A percentile compares a stretch with the other conserved stretches of the same genome.
phyloP scores from a whole-genome alignment of 202 grass and related monocot genomes.

The Hordeum pubiflorum region DNA sequence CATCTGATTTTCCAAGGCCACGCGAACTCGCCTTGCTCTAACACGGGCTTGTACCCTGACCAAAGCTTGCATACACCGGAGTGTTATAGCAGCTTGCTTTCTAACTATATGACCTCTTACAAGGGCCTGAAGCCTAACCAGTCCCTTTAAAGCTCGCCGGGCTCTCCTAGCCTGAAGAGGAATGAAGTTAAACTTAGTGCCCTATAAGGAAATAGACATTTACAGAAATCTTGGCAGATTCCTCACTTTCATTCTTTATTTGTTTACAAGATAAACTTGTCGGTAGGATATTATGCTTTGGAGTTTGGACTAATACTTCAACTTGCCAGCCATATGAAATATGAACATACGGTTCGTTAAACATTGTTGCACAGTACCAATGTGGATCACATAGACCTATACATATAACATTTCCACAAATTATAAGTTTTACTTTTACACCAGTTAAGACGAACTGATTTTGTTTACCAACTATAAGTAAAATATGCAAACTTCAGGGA shows the following conservation, averaged over 20 bases:
- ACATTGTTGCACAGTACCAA: neutral
- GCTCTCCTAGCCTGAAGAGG: constrained; percentile 88
- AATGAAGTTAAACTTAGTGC: neutral
- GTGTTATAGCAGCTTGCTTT: constrained; percentile 93
- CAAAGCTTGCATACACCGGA: constrained; percentile 92
- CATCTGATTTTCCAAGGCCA: constrained; percentile 76
- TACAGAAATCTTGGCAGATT: neutral
- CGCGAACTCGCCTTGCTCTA: constrained; percentile 76
- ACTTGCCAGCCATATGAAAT: neutral
- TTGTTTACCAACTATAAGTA: neutral
- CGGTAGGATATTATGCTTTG: neutral
- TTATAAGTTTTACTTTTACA: neutral
- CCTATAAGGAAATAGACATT: neutral
- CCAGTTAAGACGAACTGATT: neutral
- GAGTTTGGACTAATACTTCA: neutral
- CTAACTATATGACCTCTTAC: constrained; percentile 91
- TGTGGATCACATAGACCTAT: neutral
- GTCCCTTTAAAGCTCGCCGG: constrained; percentile 74
- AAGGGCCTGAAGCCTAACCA: constrained; percentile 93
- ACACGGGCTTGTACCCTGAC: constrained; percentile 91
- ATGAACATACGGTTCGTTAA: constrained; percentile 6
- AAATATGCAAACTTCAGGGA: neutral
- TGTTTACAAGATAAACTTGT: neutral
- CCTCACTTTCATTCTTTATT: neutral
- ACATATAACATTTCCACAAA: neutral